Conservation (phyloP, 2,329 filamentous ascomycete species). For the Cytospora piceae region DNA sequence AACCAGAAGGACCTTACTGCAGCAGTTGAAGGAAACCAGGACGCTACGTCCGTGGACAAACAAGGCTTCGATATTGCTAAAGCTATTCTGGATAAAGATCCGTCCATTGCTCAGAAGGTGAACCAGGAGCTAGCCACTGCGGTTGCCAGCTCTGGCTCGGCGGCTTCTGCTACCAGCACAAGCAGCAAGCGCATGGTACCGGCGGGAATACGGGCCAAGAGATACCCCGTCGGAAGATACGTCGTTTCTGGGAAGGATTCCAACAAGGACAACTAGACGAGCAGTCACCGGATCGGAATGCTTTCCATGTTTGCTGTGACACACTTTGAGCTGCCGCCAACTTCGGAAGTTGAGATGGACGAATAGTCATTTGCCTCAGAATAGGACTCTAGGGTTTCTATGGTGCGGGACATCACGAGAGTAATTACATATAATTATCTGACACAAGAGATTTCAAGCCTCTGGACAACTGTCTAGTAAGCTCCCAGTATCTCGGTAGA, state of each 20-base stretch:
- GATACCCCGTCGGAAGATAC: constrained; percentile 10
- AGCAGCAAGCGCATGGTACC: constrained; percentile 21
- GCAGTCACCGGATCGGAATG: neutral
- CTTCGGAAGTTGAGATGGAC: neutral
- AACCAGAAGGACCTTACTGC: constrained; percentile 54
- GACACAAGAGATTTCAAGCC: neutral
- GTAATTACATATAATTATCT: neutral
- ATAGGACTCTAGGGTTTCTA: neutral
- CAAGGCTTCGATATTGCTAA: constrained; percentile 31
- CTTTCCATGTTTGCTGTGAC: neutral
- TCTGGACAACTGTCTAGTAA: neutral
- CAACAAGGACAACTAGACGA: neutral
- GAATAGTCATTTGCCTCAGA: neutral
- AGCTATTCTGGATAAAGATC: constrained; percentile 22
- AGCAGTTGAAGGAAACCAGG: constrained; percentile 48
- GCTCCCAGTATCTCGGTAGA: neutral
- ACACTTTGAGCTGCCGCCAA: neutral
- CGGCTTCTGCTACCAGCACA: neutral
- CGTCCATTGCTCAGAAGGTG: constrained; percentile 7
- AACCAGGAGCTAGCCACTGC: constrained; percentile 12
- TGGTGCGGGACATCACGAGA: neutral
- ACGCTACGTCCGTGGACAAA: constrained; percentile 38
- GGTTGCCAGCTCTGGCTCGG: neutral
- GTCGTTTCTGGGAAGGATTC: constrained; percentile 15
- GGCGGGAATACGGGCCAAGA: constrained; percentile 4